These are phyloP conservation scores for Suillus variegatus DNA, from an alignment of 768 basidiomycete species.

Conservation along the genomic window DNA sequence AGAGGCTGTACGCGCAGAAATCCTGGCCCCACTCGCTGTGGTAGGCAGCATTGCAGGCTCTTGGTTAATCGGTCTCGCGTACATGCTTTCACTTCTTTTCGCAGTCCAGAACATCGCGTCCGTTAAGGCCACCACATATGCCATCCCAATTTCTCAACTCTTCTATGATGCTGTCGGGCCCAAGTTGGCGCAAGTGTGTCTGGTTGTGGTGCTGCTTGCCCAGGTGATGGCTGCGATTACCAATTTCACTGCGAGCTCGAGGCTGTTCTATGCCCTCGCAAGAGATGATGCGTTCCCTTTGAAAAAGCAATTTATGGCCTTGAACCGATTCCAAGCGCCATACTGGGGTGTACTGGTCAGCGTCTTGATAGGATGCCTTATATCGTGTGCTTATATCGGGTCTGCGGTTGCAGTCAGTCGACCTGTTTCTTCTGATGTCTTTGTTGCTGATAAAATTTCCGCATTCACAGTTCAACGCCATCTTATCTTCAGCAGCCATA, in stretches of 20 bases:
- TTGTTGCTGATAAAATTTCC: not conserved
- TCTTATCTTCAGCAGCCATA: slow-evolving; percentile 56
- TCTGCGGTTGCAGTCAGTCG: slow-evolving; percentile 51
- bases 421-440: not conserved
- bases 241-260: slow-evolving; percentile 58
- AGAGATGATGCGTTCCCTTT: slow-evolving; percentile 54
- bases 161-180: slow-evolving; percentile 55
- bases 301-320: slow-evolving; percentile 46
- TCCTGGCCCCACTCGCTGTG: slow-evolving; percentile 58
- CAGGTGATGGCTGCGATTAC: slow-evolving; percentile 59
- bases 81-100: slow-evolving; percentile 62
- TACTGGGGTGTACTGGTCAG: slow-evolving; percentile 57
- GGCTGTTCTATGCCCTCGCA: slow-evolving; percentile 58
- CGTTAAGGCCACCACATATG: slow-evolving; percentile 50
- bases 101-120: slow-evolving; percentile 52
- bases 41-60: slow-evolving; percentile 55
- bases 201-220: slow-evolving; percentile 49
- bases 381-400: slow-evolving; percentile 62
- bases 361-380: slow-evolving; percentile 51
- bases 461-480: slow-evolving; percentile 50
- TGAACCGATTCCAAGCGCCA: slow-evolving; percentile 55
- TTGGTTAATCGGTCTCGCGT: slow-evolving; percentile 56
- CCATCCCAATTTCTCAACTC: slow-evolving; percentile 60
- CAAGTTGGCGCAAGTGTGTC: slow-evolving; percentile 48
- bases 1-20: slow-evolving; percentile 54